Percentiles rank a stretch among this genome's conserved stretches.
phyloP scores from a whole-genome alignment of 2,329 filamentous ascomycete species.

The Teratosphaeria epicoccoides region DNA sequence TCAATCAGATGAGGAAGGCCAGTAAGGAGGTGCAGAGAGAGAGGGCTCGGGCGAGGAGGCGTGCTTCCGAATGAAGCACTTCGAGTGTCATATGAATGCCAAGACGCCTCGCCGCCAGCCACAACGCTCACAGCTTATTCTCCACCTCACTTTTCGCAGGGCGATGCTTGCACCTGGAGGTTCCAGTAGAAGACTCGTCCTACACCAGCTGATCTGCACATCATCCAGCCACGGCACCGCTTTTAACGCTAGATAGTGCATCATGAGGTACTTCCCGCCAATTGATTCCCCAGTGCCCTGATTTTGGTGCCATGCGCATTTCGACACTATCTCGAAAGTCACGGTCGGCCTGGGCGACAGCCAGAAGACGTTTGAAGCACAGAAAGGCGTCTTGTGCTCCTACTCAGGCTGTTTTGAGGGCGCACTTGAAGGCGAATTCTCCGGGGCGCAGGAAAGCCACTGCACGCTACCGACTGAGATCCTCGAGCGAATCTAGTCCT shows the following conservation, averaged over 20 bases:
- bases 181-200: no score
- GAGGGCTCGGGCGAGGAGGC: conserved; percentile 1
- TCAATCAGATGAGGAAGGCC: conserved; percentile 58
- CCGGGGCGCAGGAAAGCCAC: conserved; percentile 1
- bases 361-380: not conserved
- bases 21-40: conserved; percentile 44
- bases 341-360: not conserved
- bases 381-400: not conserved
- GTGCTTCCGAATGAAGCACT: not conserved
- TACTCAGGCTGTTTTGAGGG: conserved; percentile 1
- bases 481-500: conserved; percentile 8
- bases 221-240: not conserved
- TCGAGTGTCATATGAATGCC: not conserved
- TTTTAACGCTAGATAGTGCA: not conserved
- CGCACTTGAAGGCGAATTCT: conserved; percentile 8
- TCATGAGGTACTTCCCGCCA: not conserved
- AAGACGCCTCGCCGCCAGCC: not conserved
- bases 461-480: conserved; percentile 7
- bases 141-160: no score
- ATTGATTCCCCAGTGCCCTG: not conserved
- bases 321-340: conserved; percentile 1
- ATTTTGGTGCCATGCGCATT: not conserved
- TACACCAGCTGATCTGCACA: not conserved
- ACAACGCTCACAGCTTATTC: no score
- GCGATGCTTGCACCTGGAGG: no score